Base-by-base conservation (phyloP, 306 rosid species). In the Biancaea sappan region DNA sequence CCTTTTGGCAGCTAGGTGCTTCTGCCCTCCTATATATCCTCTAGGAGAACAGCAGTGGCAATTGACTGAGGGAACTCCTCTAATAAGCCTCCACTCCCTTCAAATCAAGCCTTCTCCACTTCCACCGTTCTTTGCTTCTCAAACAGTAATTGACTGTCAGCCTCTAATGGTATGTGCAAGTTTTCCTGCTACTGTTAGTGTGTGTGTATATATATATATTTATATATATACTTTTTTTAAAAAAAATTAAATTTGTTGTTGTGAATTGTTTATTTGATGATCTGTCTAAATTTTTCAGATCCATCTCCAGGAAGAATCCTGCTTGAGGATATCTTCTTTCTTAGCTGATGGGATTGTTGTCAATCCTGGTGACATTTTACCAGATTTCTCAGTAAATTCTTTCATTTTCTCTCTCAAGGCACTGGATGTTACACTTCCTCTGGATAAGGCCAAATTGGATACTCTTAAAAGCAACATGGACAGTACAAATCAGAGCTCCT, bases 1-100 rank as follows among this genome's bases (percentile, higher is more conserved):
- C 82, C 54, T 69, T 44, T 83, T 76, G 84, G 73, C 92, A 93
- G 98, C 88, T 73, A 88, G 81, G 76, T 76, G 86, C 80, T 94
- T 94, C 78, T 91, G 86, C 81, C 90, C 97, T 71, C 98, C 94
- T 40, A 94, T 94, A 88, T 94, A 88, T 84, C 98, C 98, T 77
- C 47, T 94, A 63, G 86, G 80, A 80, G 86, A 85, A 57, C 93
- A 86, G 81, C 86, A 74, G 70, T 88, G 91, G 96, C 97, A 89
- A 43, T 77, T 80, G 72, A 86, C 73, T 14, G 81, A 80, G 79
- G 90, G 84, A 56, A 85, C 83, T 69, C 96, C 98, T 89, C 69
- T 94, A 74, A 66, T 94, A 52, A 82, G 86, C 75, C 89, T 94
- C 73, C 91, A 91, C 77, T 80, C 96, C 76, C 92, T 94, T 75